Percentiles rank a stretch among this genome's conserved stretches.
Conservation (phyloP, 768 basidiomycete genomes). For the Mycena chlorophos region DNA sequence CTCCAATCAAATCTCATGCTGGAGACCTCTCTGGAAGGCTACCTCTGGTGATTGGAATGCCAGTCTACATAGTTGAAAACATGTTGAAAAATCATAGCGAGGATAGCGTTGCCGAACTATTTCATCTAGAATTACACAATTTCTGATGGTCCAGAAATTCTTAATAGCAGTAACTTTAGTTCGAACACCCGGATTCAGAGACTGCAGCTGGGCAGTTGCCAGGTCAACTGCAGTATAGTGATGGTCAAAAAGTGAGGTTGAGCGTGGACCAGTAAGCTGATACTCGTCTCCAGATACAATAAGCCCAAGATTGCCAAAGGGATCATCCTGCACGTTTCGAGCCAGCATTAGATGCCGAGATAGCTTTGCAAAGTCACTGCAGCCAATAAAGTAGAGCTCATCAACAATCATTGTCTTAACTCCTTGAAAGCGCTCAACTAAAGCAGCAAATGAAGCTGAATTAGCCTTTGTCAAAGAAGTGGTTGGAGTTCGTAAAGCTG, state of each 20-base stretch:
- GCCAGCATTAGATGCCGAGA: constrained; percentile 13
- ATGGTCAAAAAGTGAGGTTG: constrained; percentile 5
- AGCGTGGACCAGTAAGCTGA: constrained; percentile 11
- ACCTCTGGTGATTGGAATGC: constrained; percentile 35
- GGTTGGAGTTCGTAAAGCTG: constrained; percentile 1
- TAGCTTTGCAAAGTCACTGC: constrained; percentile 10
- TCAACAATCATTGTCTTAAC: constrained; percentile 13
- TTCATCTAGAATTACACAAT: constrained; percentile 19
- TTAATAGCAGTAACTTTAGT: constrained; percentile 13
- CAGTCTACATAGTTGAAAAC: constrained; percentile 30
- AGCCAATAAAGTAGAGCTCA: constrained; percentile 17
- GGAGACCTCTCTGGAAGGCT: too few relatives aligned
- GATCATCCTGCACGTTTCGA: constrained; percentile 5
- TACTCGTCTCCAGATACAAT: constrained; percentile 19
- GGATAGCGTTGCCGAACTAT: constrained; percentile 16
- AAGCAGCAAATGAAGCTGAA: neutral
- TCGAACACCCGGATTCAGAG: constrained; percentile 3
- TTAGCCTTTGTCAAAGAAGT: neutral
- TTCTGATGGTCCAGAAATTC: constrained; percentile 11
- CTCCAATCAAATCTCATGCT: constrained; percentile 11
- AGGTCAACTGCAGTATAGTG: neutral
- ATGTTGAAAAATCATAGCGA: constrained; percentile 22
- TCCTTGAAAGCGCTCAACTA: neutral
- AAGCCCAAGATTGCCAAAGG: constrained; percentile 13
- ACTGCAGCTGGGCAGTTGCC: constrained; percentile 1